Evolutionary conservation across 176 grass and related monocot genomes (phyloP).

Genomic region (Oryza glumipatula): DNA sequence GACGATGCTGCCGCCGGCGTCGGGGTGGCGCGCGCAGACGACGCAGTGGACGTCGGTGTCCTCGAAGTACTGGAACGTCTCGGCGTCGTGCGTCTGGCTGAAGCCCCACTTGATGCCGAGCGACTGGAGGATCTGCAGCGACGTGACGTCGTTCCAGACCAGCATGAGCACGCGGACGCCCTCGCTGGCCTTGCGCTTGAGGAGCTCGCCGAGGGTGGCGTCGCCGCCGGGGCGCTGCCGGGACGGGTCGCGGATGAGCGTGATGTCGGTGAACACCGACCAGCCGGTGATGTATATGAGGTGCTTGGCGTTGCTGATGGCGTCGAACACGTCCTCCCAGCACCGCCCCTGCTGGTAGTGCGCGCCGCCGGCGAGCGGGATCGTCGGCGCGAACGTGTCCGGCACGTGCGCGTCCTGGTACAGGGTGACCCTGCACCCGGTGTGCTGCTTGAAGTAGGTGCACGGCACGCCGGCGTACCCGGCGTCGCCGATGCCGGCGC

Average conservation of each 20-base stretch:
- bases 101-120: too few species aligned
- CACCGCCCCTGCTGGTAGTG: conserved; percentile 54
- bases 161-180: conserved; percentile 83
- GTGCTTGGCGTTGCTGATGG: conserved; percentile 72
- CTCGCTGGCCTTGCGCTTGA: conserved; percentile 86
- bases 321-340: conserved; percentile 95
- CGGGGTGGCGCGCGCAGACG: conserved; percentile 80
- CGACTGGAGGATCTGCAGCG: conserved; percentile 44
- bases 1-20: conserved; percentile 52
- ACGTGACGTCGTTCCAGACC: conserved; percentile 90
- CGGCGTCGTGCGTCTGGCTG: conserved; percentile 66
- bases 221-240: conserved; percentile 59
- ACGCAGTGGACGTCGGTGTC: conserved; percentile 62
- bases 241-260: conserved; percentile 55
- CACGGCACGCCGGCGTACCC: conserved; percentile 72
- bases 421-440: conserved; percentile 80
- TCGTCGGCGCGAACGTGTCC: conserved; percentile 75
- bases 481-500: conserved; percentile 44
- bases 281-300: conserved; percentile 84
- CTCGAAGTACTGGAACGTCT: conserved; percentile 66
- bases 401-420: conserved; percentile 89
- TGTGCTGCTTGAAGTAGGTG: conserved; percentile 87
- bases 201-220: conserved; percentile 75
- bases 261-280: conserved; percentile 89
- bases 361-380: conserved; percentile 66